Conservation (phyloP, 805 yeast species). For the Suhomyces xylopsoci region DNA sequence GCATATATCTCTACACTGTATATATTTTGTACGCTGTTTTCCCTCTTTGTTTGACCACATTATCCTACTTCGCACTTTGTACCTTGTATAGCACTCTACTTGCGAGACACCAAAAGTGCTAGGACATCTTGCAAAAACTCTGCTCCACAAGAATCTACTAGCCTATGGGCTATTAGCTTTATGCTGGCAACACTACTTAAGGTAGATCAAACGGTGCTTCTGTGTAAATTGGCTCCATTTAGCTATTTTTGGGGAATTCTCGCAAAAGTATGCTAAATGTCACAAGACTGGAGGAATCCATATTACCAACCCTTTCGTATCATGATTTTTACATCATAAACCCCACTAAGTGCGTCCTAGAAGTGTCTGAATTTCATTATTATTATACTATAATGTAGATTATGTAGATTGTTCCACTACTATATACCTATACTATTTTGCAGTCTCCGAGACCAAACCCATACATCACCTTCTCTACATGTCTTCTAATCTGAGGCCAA, state of each 20-base stretch:
- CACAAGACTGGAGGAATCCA: background rate
- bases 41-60: too few species aligned
- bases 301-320: background rate
- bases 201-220: too few species aligned
- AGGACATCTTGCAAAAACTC: too few species aligned
- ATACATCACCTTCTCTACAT: constrained; percentile 92
- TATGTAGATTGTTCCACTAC: background rate
- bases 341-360: background rate
- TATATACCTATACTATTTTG: constrained; percentile 39
- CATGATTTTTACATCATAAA: background rate
- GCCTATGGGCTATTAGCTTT: too few species aligned
- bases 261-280: background rate
- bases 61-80: background rate
- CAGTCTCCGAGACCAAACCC: constrained; percentile 86
- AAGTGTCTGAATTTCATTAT: too few species aligned
- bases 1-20: too few species aligned
- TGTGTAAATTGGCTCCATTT: too few species aligned
- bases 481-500: constrained; percentile 72
- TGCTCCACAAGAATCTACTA: too few species aligned
- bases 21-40: too few species aligned
- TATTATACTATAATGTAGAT: background rate
- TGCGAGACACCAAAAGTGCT: too few species aligned
- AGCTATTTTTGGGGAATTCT: background rate
- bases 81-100: background rate
- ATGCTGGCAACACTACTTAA: too few species aligned